Evolutionary conservation across 2,329 filamentous ascomycete species (phyloP), one percentile per base, ranked within the genome.

Genomic region (Pseudofabraea citricarpa): DNA sequence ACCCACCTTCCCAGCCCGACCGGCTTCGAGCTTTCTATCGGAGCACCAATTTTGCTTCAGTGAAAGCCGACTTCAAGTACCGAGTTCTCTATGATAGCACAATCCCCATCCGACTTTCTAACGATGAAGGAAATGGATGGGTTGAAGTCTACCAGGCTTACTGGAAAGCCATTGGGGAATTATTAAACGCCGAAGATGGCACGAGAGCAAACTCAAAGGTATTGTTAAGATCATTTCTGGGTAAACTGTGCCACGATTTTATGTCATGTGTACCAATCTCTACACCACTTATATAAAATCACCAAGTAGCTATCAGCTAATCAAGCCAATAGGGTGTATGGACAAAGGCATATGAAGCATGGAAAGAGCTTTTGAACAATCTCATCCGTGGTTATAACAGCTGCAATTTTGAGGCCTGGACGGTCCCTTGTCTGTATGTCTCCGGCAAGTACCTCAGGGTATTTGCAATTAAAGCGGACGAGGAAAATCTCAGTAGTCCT

Each of bases 381-480:
- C 71, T 97, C 29, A 83, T 90, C 45, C 80, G 89, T 53, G 90
- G 89, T 23, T 96, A 96, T 62, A 84, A 82, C 26, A 84, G 77
- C 52, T 72, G 75, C 43, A 76, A 79, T 3, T 88, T 97, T 56
- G 83, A 88, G 52, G 84, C 89, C 23, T 98, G 93, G 91, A 93
- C 90, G 0, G 81, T 98, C 40, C 90, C 93, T 3, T 90, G 87
- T 59, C 73, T 98, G 29, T 97, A 97, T 60, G 77, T 86, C 41
- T 83, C 85, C 19, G 90, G 90, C 43, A 95, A 89, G 65, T 90
- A 94, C 61, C 67, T 98, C 46, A 77, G 93, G 47, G 70, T 85
- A 33, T 94, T 95, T 65, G 93, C 93, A 37, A 93, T 96, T 63
- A 88, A 85, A 59, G 90, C 93, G 44, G 93, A 98, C 62, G 79